Evolutionary conservation across 2,329 filamentous ascomycete species (phyloP), one percentile per base, ranked within the genome.

Genomic region (Lachnellula occidentalis): DNA sequence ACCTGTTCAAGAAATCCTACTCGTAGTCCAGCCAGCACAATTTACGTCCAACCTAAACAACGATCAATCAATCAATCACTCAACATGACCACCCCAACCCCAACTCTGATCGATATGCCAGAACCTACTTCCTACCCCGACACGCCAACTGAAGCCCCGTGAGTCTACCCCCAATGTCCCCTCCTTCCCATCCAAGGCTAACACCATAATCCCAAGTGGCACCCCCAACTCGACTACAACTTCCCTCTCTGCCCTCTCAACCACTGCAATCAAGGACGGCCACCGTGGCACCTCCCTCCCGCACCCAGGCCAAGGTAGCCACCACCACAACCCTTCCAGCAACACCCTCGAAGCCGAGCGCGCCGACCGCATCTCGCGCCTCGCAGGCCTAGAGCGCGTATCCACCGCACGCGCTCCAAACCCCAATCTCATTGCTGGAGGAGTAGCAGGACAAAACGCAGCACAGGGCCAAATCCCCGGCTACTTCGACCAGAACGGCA

Each of bases 241-340:
- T 12, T 95, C 91, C 50, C 86, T 97, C 66, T 96, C 90, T 24
- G 86, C 91, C 41, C 81, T 97, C 47, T 95, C 90, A 15, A 96
- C 92, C 17, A 94, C 90, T 12, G 92, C 92, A 50, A 96, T 96
- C 78, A 96, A 96, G 73, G 92, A 97, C 69, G 92, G 92, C 64
- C 90, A 96, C 68, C 88, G 90, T 57, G 92, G 92, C 60, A 84
- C 91, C 68, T 79, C 86, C 27, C 82, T 84, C 27, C 79, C 85
- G 53, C 77, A 80, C 54, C 76, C 77, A 58, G 71, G 78, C 64
- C 73, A 82, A 69, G 71, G 82, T 63, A 73, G 80, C 64, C 75
- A 84, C 69, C 72, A 83, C 65, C 77, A 81, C 64, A 75, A 79
- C 62, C 72, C 82, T 6, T 87, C 85, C 19, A 81, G 82, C 51